Percentiles rank a stretch among this genome's conserved stretches.
phyloP scores from a whole-genome alignment of 2,329 filamentous ascomycete genomes.

The Epicoccum nigrum region DNA sequence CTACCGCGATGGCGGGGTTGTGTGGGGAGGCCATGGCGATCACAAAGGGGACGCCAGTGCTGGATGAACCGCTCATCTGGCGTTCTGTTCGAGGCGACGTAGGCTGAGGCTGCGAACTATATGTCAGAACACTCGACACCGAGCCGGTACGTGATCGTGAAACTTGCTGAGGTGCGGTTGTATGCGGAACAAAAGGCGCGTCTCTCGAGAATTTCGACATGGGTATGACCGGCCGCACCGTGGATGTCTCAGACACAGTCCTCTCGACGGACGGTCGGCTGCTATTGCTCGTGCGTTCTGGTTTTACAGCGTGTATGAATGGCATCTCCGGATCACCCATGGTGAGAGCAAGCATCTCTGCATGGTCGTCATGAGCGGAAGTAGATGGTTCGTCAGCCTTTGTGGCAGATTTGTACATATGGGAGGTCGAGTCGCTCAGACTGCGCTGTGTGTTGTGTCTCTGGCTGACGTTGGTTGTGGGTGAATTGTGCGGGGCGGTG shows the following conservation, averaged over 20 bases:
- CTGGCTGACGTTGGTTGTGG: neutral
- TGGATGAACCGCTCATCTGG: conserved; percentile 27
- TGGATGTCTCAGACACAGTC: neutral
- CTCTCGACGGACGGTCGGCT: conserved; percentile 6
- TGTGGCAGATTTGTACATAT: neutral
- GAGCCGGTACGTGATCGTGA: conserved; percentile 23
- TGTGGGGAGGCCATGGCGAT: conserved; percentile 41
- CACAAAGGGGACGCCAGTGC: conserved; percentile 34
- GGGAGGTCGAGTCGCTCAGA: neutral
- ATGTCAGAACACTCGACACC: conserved; percentile 15
- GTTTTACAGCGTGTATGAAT: neutral
- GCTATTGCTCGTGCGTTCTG: no score
- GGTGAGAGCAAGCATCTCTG: neutral
- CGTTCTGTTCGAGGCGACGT: conserved; percentile 19
- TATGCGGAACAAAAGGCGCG: no score
- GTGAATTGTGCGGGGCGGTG: neutral
- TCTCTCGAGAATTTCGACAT: conserved; percentile 8
- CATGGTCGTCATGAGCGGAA: neutral
- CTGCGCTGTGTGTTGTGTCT: neutral
- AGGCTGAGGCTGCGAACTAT: conserved; percentile 3
- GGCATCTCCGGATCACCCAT: neutral
- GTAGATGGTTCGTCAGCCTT: no score
- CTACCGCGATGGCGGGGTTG: conserved; percentile 34
- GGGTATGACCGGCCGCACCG: conserved; percentile 7
- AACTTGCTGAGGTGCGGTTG: neutral